These are phyloP conservation scores for Metschnikowia drakensbergensis DNA, from an alignment of 805 yeast species.

Conservation along the genomic window DNA sequence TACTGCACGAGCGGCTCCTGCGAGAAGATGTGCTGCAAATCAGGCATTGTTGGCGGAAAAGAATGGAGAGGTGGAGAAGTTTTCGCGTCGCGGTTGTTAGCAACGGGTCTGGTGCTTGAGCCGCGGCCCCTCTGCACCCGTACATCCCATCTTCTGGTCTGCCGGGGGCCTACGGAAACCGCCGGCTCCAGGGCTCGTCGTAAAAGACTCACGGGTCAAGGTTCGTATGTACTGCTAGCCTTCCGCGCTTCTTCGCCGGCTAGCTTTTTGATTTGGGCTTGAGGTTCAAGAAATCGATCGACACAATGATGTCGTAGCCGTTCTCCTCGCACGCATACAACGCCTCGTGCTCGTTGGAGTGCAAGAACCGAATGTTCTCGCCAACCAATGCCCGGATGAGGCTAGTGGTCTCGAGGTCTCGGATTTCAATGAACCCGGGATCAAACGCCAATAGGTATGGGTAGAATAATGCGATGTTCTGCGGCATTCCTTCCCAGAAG, in stretches of 20 bases:
- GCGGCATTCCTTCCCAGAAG: slow-evolving; percentile 96
- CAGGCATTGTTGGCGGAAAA: slow-evolving; percentile 9
- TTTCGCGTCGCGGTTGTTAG: slow-evolving; percentile 1
- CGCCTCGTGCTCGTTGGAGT: slow-evolving; percentile 89
- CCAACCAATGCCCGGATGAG: slow-evolving; percentile 86
- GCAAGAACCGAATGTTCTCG: slow-evolving; percentile 84
- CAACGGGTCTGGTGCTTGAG: not conserved
- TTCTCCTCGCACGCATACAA: slow-evolving; percentile 87
- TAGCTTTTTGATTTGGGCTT: slow-evolving; percentile 28
- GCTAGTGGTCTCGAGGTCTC: slow-evolving; percentile 86
- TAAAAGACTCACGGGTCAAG: too few relatives aligned
- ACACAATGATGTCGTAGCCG: slow-evolving; percentile 89
- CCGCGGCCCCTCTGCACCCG: not conserved
- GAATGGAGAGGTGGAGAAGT: not conserved
- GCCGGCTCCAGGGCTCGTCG: too few relatives aligned
- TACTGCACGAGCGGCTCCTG: slow-evolving; percentile 24
- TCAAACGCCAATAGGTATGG: slow-evolving; percentile 93
- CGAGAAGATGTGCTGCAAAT: slow-evolving; percentile 8
- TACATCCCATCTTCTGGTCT: not conserved
- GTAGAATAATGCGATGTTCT: slow-evolving; percentile 86
- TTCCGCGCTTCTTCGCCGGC: too few relatives aligned
- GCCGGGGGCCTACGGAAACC: too few relatives aligned
- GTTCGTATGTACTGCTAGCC: too few relatives aligned
- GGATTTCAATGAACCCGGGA: slow-evolving; percentile 81
- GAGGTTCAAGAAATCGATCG: slow-evolving; percentile 80